Evolutionary conservation across 1,139 yeast genomes (phyloP), one percentile per base, ranked within the genome.

Genomic region (Yamadazyma mexicana): DNA sequence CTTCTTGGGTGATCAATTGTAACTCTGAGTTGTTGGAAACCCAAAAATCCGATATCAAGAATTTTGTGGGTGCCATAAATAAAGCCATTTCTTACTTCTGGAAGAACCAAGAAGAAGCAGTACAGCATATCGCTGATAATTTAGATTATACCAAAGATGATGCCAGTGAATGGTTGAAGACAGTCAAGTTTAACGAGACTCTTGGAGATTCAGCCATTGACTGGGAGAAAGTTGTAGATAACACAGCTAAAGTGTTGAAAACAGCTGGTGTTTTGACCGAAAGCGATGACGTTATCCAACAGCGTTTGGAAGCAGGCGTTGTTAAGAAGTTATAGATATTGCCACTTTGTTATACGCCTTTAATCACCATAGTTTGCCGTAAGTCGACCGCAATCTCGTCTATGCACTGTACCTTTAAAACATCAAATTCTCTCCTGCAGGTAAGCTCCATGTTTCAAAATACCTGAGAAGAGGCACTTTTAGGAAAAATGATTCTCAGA

Each of bases 1-100:
- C 97, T 7, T 86, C 95, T 1, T 89, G 96, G 96, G 91, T 87
- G 14, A 71, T 88, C 37, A 77, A 82, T 17, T 81, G 81, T 10
- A 57, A 58, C 36, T 55, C 69, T 4, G 66, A 67, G 18, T 47
- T 73, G 5, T 57, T 66, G 14, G 39, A 27, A 14, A 23, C 54
- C 51, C 3, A 54, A 47, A 4, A 53, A 62, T 12, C 51, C 10
- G 42, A 40, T 17, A 38, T 49, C 18, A 50, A 58, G 17, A 61
- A 56, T 2, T 81, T 87, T 48, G 50, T 81, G 38, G 52, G 58
- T 2, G 82, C 82, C 2, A 67, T 87, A 32, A 76, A 81, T 54
- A 64, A 75, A 45, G 97, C 97, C 12, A 74, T 89, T 42, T 66
- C 58, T 2, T 79, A 86, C 59, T 89, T 85, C 66, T 67, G 74